Evolutionary conservation across 73 alveolate species (phyloP).

Genomic region (Paramecium caudatum): DNA sequence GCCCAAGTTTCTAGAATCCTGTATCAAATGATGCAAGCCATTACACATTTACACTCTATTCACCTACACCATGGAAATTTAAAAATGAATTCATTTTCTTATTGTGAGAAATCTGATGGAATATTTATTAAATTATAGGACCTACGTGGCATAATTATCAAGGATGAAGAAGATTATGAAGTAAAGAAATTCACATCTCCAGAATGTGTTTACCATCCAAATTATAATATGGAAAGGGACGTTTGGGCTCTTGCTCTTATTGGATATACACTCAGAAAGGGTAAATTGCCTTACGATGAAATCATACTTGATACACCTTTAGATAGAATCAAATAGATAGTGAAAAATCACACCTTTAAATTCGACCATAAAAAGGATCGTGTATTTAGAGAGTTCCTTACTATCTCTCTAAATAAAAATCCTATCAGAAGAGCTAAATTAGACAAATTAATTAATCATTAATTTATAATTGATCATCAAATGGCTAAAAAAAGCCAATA

Average conservation of each 20-base stretch:
- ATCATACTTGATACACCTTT: not conserved
- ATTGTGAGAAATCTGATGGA: conserved; percentile 23
- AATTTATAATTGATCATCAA: not conserved
- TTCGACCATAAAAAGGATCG: conserved; percentile 5
- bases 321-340: not conserved
- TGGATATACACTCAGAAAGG: conserved; percentile 4
- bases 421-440: not conserved
- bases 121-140: not conserved
- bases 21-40: conserved; percentile 34
- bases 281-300: not conserved
- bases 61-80: not conserved
- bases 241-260: not conserved
- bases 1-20: not conserved
- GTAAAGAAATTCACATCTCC: conserved; percentile 19
- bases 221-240: not conserved
- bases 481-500: not conserved
- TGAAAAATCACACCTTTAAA: not conserved
- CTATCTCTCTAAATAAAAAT: conserved; percentile 10
- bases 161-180: not conserved
- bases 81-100: conserved; percentile 1
- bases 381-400: conserved; percentile 28
- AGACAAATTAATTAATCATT: not conserved
- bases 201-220: conserved; percentile 9
- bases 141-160: not conserved
- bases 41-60: not conserved